Base-by-base conservation (phyloP, 2,329 filamentous ascomycete species). In the Gliomastix tumulicola region DNA sequence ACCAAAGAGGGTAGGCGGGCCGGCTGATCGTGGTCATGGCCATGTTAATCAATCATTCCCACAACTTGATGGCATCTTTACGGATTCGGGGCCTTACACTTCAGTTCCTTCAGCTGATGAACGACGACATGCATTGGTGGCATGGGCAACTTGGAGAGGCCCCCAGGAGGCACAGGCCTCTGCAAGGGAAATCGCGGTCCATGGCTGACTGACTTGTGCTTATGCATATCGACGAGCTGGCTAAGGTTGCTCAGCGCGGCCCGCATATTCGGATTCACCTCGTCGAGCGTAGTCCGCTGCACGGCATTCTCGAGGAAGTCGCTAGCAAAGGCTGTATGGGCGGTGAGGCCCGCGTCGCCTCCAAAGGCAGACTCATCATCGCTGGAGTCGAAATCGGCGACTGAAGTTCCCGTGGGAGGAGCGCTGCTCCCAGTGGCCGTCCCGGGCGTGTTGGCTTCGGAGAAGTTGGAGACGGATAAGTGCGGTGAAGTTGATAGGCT, bases 231-330 rank as follows among this genome's bases (percentile, higher is more conserved):
- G 32, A 74, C 69, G 20, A 78, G 67, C 42, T 72, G 68, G 35
- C 67, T 64, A 11, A 78, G 57, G 16, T 67, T 69, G 25, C 64
- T 58, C 15, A 78, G 55, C 1, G 71, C 73, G 3, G 68, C 64
- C 33, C 67, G 61, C 58, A 78, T 75, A 49, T 69, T 68, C 3
- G 72, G 65, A 41, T 65, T 64, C 20, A 63, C 52, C 32, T 65
- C 57, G 22, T 59, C 57, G 4, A 72, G 53, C 1, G 70, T 62
- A 2, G 68, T 68, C 18, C 65, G 61, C 43, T 63, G 56, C 19
- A 73, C 70, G n/a, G 68, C 66, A 39, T 67, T 60, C 45, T 76
- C 70, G 17, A 75, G 63, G 28, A 76, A 71, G 44, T 72, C 67
- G 48, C 61, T 69, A 17, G 69, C 72, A 45, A 74, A 74, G n/a